A percentile compares a stretch with the other conserved stretches of the same genome.
Evolutionary conservation across 129 eudicot species (phyloP).

Genomic region (Flaveria sonorensis): DNA sequence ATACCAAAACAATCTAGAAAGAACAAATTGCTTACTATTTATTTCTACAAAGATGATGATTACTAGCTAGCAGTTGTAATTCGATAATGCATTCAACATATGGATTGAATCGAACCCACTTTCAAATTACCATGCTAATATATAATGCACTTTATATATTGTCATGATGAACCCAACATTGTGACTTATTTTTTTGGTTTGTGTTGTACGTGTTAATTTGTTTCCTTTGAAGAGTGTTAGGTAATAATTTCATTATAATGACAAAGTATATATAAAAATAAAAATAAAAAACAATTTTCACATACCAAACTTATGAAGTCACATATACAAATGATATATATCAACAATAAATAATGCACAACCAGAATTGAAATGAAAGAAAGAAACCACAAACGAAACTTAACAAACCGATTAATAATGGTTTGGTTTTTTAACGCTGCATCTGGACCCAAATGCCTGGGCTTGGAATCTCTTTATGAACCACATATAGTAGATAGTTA

Average conservation of each 20-base stretch:
- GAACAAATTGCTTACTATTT: background rate
- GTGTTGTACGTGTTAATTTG: no score
- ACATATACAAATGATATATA: background rate
- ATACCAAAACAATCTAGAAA: background rate
- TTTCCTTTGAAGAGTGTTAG: no score
- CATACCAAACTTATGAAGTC: background rate
- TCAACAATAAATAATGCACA: background rate
- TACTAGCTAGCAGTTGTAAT: background rate
- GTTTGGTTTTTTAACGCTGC: constrained; percentile 10
- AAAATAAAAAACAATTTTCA: no score
- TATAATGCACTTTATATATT: no score
- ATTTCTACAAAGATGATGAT: background rate
- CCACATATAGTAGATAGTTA: constrained; percentile 54
- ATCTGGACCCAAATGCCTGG: constrained; percentile 66
- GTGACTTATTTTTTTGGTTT: background rate
- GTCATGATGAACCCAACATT: background rate
- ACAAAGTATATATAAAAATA: no score
- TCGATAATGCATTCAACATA: background rate
- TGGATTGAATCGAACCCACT: background rate
- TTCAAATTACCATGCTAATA: no score
- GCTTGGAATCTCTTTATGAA: constrained; percentile 65
- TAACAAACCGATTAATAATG: background rate
- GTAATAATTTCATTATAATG: background rate
- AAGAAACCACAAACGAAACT: background rate
- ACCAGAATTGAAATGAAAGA: background rate